Evolutionary conservation across 345 rosid genomes (phyloP), one percentile per base, ranked within the genome.

Genomic region (Cochlearia excelsa): DNA sequence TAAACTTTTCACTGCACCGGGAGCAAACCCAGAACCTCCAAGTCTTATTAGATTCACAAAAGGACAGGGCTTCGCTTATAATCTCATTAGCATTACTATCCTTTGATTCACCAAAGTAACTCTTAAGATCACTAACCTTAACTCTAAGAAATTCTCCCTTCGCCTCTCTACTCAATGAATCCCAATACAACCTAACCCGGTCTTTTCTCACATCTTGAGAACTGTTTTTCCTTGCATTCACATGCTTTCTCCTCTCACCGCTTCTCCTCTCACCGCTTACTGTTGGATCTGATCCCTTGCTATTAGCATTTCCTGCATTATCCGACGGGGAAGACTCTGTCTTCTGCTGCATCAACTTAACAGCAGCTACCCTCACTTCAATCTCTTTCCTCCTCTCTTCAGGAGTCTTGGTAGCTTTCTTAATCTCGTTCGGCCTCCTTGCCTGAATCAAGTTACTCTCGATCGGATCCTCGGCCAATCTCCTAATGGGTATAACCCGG

Each of bases 291-390:
- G 71, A 63, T 46, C 78, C 88, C 62, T 74, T 77, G 29, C 74
- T 82, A 51, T 46, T 66, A 70, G 67, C 76, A 70, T 67, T 79
- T 47, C 69, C 84, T 46, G 70, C 82, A 29, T 27, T 61, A 31
- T 66, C 77, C 33, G 65, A 51, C 57, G 46, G 57, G 11, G 78
- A 63, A 8, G 66, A 53, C 61, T 87, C 95, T 2, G 90, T 71
- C 65, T 81, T 87, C 82, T 86, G 96, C 83, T 89, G 99, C 78
- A 84, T 35, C 66, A 89, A 68, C 69, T 86, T 80, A 30, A 87
- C 92, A 7, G 99, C 97, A 46, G 96, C 95, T 31, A 93, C 97
- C 77, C 85, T 78, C 54, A 93, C 99, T 77, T 93, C 99, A 72
- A 89, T 81, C 85, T 87, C 99, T 66, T 93, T 87, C 81, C 97